Evolutionary conservation across 805 yeast species (phyloP), one percentile per base, ranked within the genome.

Genomic region (Alloascoidea africana): DNA sequence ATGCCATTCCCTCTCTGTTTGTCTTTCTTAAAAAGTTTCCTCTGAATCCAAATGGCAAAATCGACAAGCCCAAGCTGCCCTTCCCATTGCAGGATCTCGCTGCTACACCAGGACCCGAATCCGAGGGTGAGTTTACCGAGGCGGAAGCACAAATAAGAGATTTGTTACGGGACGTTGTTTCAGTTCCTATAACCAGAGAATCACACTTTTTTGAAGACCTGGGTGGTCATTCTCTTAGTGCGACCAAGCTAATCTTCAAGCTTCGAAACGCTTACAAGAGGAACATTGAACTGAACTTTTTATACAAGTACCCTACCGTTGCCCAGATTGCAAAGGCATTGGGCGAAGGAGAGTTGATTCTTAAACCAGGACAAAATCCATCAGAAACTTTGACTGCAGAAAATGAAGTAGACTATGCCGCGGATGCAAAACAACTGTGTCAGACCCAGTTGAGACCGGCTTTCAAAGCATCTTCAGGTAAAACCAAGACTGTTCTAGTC

Each of bases 221-320:
- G 38, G 99, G 99, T 41, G 99, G 99, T 2, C 99, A 91, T 58
- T 89, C 97, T 1, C 89, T 91, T 49, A 65, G 91, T 44, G 97
- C 97, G 4, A 93, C 99, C 0, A 73, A 93, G 54, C 86, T 91
- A 96, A 89, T 91, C 43, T 91, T 91, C 51, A 87, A 82, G 46
- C 70, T 91, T 47, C 73, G 96, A 55, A 79, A 81, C 61, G 70
- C 68, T 46, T 64, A 87, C 42, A 68, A 73, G 32, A 70, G 87
- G 33, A 94, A 86, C 42, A 63, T 91, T 38, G 96, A 98, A 16
- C 64, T 91, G 43, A 95, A 95, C 3, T 75, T 81, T 4, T 79
- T 93, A 43, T 93, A 87, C 70, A 82, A 81, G 54, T 71, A 74
- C 51, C 96, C 98, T 41, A 84, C 96, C 0, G 70, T 91, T 43